phyloP scores from a whole-genome alignment of 2,329 filamentous ascomycete genomes.

The Neofusicoccum cordaticola region DNA sequence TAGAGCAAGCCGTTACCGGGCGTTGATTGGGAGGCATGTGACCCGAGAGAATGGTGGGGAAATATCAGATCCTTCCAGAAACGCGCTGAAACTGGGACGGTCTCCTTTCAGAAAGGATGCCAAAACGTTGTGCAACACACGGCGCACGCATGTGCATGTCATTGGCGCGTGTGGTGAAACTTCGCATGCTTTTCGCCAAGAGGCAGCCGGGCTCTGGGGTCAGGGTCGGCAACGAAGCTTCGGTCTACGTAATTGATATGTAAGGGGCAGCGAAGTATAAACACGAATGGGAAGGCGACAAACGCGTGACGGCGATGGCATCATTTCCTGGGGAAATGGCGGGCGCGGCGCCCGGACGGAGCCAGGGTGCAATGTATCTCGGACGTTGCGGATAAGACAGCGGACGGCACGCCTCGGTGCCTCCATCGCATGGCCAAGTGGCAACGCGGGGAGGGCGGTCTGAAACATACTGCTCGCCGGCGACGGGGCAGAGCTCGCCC shows the following conservation, averaged over 20 bases:
- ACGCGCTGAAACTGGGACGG: background rate
- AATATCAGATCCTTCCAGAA: background rate
- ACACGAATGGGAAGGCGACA: background rate
- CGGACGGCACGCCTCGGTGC: no score
- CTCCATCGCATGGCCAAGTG: no score
- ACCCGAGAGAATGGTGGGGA: background rate
- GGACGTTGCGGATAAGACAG: no score
- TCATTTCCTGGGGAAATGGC: no score
- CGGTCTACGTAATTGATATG: background rate
- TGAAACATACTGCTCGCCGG: no score
- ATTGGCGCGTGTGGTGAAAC: background rate
- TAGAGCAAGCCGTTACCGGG: background rate
- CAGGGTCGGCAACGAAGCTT: background rate
- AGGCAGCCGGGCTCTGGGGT: background rate
- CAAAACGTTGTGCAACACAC: background rate
- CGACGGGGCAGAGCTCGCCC: no score
- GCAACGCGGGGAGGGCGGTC: no score
- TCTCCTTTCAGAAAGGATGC: background rate
- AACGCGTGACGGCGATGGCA: background rate
- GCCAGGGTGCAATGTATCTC: no score
- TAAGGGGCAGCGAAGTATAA: background rate
- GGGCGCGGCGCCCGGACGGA: no score
- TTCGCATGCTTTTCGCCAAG: background rate
- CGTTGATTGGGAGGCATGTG: background rate
- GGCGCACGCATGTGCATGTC: background rate